A percentile compares a stretch with the other conserved stretches of the same genome.
Evolutionary conservation across 2,329 filamentous ascomycete species (phyloP).

Genomic region (Aspergillus sp.): DNA sequence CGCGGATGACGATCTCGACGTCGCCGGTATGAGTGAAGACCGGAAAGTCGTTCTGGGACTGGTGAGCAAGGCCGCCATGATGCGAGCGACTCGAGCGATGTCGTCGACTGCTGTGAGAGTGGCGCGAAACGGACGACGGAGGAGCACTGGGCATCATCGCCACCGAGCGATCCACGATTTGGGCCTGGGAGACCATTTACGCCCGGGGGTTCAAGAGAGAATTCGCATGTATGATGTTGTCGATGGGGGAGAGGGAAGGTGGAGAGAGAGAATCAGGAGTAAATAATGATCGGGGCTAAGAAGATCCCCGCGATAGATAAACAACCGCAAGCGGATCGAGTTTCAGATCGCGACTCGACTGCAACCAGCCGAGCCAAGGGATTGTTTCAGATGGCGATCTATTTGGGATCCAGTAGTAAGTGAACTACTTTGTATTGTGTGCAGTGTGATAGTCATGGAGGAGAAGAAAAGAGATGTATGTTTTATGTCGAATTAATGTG

Average conservation of each 20-base stretch:
- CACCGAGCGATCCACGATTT: constrained; percentile 52
- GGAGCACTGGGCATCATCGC: constrained; percentile 55
- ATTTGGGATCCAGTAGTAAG: too few species aligned
- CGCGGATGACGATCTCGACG: constrained; percentile 80
- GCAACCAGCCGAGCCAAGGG: not conserved
- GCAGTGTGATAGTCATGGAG: not conserved
- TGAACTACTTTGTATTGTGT: too few species aligned
- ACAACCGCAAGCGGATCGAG: not conserved
- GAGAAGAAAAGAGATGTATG: not conserved
- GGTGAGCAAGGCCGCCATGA: constrained; percentile 66
- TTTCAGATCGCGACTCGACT: not conserved
- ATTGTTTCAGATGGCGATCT: not conserved
- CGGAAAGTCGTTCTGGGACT: constrained; percentile 86
- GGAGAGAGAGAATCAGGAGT: not conserved
- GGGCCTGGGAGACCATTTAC: constrained; percentile 43
- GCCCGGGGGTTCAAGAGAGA: not conserved
- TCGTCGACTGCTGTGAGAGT: constrained; percentile 58
- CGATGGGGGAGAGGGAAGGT: not conserved
- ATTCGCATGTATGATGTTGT: constrained; percentile 19
- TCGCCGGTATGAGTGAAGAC: constrained; percentile 88
- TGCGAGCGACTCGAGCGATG: constrained; percentile 81
- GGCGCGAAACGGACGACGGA: constrained; percentile 63
- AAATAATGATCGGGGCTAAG: not conserved
- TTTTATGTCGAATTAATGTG: not conserved
- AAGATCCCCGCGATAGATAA: not conserved